Conservation (phyloP, 176 grass and related monocot genomes). For the Raddia distichophylla region DNA sequence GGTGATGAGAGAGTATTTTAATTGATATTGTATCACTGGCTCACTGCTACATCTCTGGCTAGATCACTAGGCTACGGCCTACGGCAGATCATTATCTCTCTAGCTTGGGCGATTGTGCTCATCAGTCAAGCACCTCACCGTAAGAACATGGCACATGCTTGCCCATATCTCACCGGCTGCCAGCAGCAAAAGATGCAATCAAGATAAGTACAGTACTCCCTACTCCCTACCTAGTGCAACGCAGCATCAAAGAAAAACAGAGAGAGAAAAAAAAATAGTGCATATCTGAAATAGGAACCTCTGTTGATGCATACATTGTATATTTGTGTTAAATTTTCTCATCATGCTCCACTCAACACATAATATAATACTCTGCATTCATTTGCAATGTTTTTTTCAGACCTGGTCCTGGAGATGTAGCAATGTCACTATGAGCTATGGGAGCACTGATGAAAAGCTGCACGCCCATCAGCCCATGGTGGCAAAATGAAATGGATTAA, state of each 20-base stretch:
- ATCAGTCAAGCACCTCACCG: neutral
- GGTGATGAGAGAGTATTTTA: neutral
- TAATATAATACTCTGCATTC: neutral
- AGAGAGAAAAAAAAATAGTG: neutral
- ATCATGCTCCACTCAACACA: too few species aligned
- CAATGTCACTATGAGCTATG: neutral
- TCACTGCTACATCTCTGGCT: slow-evolving; percentile 13
- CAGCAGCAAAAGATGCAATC: slow-evolving; percentile 34
- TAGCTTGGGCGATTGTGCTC: slow-evolving; percentile 37
- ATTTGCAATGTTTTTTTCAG: slow-evolving; percentile 3
- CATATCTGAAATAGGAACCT: neutral
- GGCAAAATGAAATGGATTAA: neutral
- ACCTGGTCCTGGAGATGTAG: neutral
- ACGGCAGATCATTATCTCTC: neutral
- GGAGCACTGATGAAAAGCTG: slow-evolving; percentile 10
- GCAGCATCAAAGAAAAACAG: neutral
- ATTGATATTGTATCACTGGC: neutral
- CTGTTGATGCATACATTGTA: neutral
- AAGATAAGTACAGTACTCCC: neutral
- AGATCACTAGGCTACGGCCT: slow-evolving; percentile 3
- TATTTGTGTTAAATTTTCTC: neutral
- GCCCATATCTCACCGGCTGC: slow-evolving; percentile 13
- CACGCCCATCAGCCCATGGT: neutral
- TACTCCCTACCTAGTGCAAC: neutral
- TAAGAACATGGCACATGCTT: slow-evolving; percentile 51